Evolutionary conservation across 495 filamentous ascomycete species (phyloP).

Genomic region (Aspergillus ellipticus): DNA sequence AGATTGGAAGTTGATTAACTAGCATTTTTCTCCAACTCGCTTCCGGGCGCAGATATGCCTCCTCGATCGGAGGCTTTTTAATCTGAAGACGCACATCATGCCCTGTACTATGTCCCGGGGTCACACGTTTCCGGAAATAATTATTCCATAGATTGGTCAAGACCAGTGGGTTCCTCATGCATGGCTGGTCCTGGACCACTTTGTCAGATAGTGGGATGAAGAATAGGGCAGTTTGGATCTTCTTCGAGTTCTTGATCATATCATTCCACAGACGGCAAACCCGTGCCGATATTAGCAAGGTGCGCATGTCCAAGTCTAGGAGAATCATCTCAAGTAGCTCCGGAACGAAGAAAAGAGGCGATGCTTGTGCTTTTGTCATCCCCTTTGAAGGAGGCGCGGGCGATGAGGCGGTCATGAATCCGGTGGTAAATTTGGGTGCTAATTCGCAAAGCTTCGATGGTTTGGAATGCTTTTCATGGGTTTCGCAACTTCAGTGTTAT

Average conservation of each 20-base stretch:
- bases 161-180: not conserved
- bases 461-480: too few relatives aligned
- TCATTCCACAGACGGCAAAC: not conserved
- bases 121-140: too few relatives aligned
- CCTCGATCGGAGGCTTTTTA: not conserved
- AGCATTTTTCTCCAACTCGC: not conserved
- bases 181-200: not conserved
- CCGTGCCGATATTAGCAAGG: not conserved
- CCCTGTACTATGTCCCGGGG: too few relatives aligned
- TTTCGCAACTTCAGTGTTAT: too few relatives aligned
- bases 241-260: not conserved
- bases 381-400: not conserved
- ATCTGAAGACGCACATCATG: too few relatives aligned
- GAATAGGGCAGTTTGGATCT: constrained; percentile 1
- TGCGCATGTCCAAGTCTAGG: not conserved
- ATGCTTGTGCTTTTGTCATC: not conserved
- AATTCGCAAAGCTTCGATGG: too few relatives aligned
- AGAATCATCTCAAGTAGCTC: constrained; percentile 5
- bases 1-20: not conserved
- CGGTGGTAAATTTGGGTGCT: too few relatives aligned
- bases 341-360: not conserved
- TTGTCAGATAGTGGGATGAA: not conserved
- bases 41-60: not conserved
- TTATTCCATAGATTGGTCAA: too few relatives aligned
- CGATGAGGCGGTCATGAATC: not conserved